Evolutionary conservation across 1,139 yeast genomes (phyloP).

Genomic region (Taiozyma onychis): DNA sequence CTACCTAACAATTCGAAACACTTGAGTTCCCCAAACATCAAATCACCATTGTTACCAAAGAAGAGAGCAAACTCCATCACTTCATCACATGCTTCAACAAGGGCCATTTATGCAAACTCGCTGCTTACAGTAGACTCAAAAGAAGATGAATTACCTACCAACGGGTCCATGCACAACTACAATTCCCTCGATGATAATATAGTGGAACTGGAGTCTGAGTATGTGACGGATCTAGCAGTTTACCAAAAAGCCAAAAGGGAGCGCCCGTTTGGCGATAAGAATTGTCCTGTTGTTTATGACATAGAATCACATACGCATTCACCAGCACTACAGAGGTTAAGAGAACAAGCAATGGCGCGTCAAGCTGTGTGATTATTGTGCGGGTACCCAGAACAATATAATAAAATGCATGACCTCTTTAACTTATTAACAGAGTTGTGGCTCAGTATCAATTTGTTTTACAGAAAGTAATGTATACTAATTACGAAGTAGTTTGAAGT

Average conservation of each 20-base stretch:
- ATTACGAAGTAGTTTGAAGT: too few species aligned
- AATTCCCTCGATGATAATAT: conserved; percentile 8
- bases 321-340: conserved; percentile 26
- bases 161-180: conserved; percentile 5
- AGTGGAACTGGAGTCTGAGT: conserved; percentile 26
- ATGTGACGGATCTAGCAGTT: conserved; percentile 35
- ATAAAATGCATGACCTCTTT: background rate
- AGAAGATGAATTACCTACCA: conserved; percentile 9
- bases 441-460: too few species aligned
- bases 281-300: conserved; percentile 54
- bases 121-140: conserved; percentile 14
- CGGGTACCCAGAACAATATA: background rate
- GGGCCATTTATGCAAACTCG: conserved; percentile 16
- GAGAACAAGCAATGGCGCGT: conserved; percentile 24
- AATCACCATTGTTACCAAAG: conserved; percentile 14
- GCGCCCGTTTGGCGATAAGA: conserved; percentile 47
- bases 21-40: conserved; percentile 10
- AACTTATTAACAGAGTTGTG: background rate
- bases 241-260: conserved; percentile 37
- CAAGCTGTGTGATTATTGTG: conserved; percentile 6
- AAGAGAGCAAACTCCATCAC: conserved; percentile 13
- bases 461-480: too few species aligned
- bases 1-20: background rate
- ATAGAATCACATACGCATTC: conserved; percentile 34
- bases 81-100: conserved; percentile 18